phyloP scores from a whole-genome alignment of 1,284 basidiomycete genomes.

The Sutorius eximius region DNA sequence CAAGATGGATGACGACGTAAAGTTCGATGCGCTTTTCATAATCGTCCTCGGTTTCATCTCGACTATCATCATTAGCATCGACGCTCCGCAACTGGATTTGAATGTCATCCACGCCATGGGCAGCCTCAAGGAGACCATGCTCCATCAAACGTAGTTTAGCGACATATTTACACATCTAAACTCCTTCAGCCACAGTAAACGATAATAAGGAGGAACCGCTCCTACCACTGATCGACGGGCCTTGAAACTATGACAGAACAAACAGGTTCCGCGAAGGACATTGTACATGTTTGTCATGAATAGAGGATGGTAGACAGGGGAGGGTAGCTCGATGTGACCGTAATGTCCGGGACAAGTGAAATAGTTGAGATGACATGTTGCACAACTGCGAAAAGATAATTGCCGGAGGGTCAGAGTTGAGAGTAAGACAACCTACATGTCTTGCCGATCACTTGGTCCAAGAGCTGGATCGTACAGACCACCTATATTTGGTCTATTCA shows the following conservation, averaged over 20 bases:
- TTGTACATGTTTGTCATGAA: slow-evolving; percentile 95
- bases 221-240: slow-evolving; percentile 74
- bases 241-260: slow-evolving; percentile 96
- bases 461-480: slow-evolving; percentile 96
- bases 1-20: slow-evolving; percentile 69
- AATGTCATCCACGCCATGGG: slow-evolving; percentile 74
- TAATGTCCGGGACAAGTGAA: slow-evolving; percentile 98
- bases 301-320: slow-evolving; percentile 94
- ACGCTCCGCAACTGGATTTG: slow-evolving; percentile 39
- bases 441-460: slow-evolving; percentile 84
- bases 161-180: slow-evolving; percentile 76
- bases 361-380: slow-evolving; percentile 89
- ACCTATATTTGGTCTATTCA: slow-evolving; percentile 88
- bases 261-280: slow-evolving; percentile 86
- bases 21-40: slow-evolving; percentile 72
- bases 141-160: slow-evolving; percentile 91
- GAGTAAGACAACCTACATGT: slow-evolving; percentile 68
- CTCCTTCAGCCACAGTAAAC: slow-evolving; percentile 12
- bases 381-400: slow-evolving; percentile 62
- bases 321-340: slow-evolving; percentile 97
- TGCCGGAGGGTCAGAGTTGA: not conserved
- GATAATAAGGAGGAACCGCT: slow-evolving; percentile 17
- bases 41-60: slow-evolving; percentile 58
- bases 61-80: slow-evolving; percentile 37
- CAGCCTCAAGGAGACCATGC: slow-evolving; percentile 84